Evolutionary conservation across 108 stramenopile species (phyloP).

Genomic region (Hondaea fermentalgiana): DNA sequence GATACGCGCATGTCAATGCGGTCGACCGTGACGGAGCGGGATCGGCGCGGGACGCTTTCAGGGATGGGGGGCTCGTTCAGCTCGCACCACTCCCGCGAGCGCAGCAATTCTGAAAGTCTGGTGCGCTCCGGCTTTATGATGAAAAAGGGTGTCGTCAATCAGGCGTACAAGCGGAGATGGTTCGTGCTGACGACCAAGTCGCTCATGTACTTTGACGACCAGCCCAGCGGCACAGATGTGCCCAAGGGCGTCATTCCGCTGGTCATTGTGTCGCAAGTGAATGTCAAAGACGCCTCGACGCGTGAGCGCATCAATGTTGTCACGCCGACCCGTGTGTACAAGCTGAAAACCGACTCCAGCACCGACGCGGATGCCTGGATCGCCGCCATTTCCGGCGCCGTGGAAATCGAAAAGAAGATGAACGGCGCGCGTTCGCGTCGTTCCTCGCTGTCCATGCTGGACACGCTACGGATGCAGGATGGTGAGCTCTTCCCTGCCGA

Average conservation of each 20-base stretch:
- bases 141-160: slow-evolving; percentile 7
- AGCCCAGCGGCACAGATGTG: neutral
- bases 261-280: neutral
- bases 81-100: neutral
- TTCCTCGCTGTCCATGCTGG: neutral
- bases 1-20: neutral
- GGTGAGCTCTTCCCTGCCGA: neutral
- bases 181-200: slow-evolving; percentile 9
- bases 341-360: neutral
- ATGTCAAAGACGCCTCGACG: neutral
- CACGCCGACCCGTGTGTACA: neutral
- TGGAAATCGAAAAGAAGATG: neutral
- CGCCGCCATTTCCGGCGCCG: neutral
- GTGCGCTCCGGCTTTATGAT: neutral
- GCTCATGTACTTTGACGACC: slow-evolving; percentile 10
- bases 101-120: neutral
- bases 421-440: neutral
- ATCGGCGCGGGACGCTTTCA: neutral
- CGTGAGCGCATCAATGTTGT: neutral
- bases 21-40: neutral
- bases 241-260: slow-evolving; percentile 7
- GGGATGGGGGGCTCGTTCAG: neutral
- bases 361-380: neutral
- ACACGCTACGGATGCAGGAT: neutral
- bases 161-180: neutral